Conservation (phyloP, 257 asterid species). For the Primulina huaijiensis region DNA sequence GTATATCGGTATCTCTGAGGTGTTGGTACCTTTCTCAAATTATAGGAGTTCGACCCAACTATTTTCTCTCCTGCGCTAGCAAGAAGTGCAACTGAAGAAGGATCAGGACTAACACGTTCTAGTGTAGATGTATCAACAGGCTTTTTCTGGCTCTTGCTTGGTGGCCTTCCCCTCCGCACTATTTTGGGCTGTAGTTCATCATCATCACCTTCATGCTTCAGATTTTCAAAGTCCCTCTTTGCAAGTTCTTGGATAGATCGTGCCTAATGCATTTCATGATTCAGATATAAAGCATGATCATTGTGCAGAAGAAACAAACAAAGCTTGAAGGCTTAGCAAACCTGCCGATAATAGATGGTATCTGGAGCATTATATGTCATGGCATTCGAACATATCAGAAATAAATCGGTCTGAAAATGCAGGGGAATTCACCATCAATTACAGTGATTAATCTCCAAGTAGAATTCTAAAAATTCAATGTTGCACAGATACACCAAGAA, state of each 20-base stretch:
- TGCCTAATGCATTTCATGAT: constrained; percentile 52
- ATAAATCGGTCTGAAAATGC: constrained; percentile 76
- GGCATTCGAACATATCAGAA: constrained; percentile 88
- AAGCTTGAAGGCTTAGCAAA: constrained; percentile 24
- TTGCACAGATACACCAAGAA: no score
- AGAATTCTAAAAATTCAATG: no score
- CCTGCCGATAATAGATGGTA: constrained; percentile 93
- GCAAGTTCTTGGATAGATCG: constrained; percentile 81
- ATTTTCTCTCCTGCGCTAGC: constrained; percentile 55
- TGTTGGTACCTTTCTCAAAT: constrained; percentile 67
- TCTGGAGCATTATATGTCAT: constrained; percentile 86
- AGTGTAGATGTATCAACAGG: constrained; percentile 41
- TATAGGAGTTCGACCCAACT: constrained; percentile 64
- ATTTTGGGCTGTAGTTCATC: constrained; percentile 93
- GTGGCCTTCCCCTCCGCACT: constrained; percentile 97
- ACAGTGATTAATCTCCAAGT: background rate
- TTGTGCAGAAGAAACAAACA: background rate
- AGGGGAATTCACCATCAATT: constrained; percentile 13
- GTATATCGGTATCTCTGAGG: constrained; percentile 41
- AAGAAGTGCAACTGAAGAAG: constrained; percentile 45
- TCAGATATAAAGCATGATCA: constrained; percentile 24
- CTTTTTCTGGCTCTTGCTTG: constrained; percentile 70
- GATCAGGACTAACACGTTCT: constrained; percentile 40
- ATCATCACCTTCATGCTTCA: constrained; percentile 80
- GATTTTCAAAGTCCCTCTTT: constrained; percentile 76